phyloP scores from a whole-genome alignment of 2,329 filamentous ascomycete genomes.

The Diplodia scrobiculata region DNA sequence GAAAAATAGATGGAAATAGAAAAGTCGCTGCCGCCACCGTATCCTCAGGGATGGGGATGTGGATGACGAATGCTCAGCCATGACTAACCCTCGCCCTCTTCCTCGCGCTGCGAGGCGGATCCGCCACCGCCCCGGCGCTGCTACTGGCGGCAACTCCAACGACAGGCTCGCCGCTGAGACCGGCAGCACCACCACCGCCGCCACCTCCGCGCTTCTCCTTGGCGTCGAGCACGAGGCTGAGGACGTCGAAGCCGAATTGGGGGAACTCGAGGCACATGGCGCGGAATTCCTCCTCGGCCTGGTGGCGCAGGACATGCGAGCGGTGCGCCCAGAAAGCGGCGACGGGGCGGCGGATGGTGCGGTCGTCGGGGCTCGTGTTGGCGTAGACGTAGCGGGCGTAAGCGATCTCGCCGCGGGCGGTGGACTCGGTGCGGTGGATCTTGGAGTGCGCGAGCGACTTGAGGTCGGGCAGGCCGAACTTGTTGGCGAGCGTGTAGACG shows the following conservation, averaged over 20 bases:
- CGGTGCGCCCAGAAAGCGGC: constrained; percentile 88
- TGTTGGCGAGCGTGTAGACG: constrained; percentile 84
- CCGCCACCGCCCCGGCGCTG: constrained; percentile 22
- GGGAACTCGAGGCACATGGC: constrained; percentile 83
- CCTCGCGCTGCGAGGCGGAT: constrained; percentile 40
- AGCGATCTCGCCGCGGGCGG: constrained; percentile 83
- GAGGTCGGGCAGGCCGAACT: constrained; percentile 66
- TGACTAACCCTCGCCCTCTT: constrained; percentile 44
- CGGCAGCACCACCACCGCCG: not conserved
- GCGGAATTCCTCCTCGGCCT: constrained; percentile 84
- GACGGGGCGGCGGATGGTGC: constrained; percentile 74
- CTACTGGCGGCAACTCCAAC: constrained; percentile 30
- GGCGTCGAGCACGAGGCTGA: constrained; percentile 63
- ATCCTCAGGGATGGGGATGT: not conserved
- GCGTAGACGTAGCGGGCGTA: constrained; percentile 91
- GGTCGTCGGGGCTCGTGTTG: constrained; percentile 69
- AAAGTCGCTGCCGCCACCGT: not conserved
- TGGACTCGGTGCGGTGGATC: constrained; percentile 88
- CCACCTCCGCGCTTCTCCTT: constrained; percentile 49
- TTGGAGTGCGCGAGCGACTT: constrained; percentile 80
- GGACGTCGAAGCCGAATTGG: constrained; percentile 89
- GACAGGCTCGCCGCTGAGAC: not conserved
- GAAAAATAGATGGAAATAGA: no score
- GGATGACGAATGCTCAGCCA: constrained; percentile 17
- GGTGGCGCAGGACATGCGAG: constrained; percentile 77